A percentile compares a stretch with the other conserved stretches of the same genome.
phyloP scores from a whole-genome alignment of 495 filamentous ascomycete genomes.

The Penicillium paxilli region DNA sequence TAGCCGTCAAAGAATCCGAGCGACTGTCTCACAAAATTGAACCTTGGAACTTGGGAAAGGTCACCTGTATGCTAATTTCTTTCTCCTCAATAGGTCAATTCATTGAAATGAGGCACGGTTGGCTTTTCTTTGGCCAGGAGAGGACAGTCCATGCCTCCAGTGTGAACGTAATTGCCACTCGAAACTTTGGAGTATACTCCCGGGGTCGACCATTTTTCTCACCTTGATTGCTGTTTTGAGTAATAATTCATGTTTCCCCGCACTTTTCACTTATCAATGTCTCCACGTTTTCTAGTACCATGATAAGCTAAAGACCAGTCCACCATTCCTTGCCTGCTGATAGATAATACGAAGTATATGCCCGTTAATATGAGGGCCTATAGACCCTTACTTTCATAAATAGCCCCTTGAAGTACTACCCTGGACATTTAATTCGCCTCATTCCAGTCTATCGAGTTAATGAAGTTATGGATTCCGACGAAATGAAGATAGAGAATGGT shows the following conservation, averaged over 20 bases:
- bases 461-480: neutral
- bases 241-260: constrained; percentile 14
- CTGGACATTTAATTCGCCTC: too few species aligned
- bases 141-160: neutral
- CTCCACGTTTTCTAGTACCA: neutral
- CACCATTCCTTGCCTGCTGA: too few species aligned
- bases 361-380: neutral
- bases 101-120: neutral
- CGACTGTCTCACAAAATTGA: too few species aligned
- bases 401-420: too few species aligned
- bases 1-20: too few species aligned
- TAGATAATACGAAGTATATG: neutral
- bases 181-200: neutral
- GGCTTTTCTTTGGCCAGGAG: neutral
- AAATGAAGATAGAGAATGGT: neutral
- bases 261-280: constrained; percentile 3
- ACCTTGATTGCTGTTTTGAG: constrained; percentile 3
- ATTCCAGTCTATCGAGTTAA: neutral
- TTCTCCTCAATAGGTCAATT: too few species aligned
- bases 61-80: too few species aligned
- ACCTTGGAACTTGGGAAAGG: too few species aligned
- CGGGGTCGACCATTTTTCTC: neutral
- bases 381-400: neutral
- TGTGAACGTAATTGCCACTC: neutral
- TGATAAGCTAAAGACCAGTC: too few species aligned